Evolutionary conservation across 139 green algal genomes (phyloP).

Genomic region (Coccomyxa sp.): DNA sequence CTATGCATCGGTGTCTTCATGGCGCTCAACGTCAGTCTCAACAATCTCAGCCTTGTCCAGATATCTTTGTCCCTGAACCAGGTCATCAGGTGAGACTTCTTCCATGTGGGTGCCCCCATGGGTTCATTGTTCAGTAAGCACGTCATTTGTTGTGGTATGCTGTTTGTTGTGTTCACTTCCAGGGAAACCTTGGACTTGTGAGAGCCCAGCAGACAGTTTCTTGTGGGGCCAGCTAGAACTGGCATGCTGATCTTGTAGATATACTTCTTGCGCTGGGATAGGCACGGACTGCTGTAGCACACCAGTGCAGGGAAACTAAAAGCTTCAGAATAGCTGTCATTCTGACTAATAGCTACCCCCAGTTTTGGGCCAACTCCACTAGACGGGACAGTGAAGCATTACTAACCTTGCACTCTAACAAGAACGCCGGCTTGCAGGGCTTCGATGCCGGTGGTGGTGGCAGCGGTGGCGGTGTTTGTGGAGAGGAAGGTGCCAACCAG

Average conservation of each 20-base stretch:
- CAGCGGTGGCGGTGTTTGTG: conserved; percentile 42
- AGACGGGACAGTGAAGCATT: too few relatives aligned
- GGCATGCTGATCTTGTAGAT: neutral
- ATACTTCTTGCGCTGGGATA: too few relatives aligned
- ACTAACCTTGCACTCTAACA: neutral
- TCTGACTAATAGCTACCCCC: too few relatives aligned
- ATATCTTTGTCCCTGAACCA: conserved; percentile 59
- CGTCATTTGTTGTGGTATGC: neutral
- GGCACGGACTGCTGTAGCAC: too few relatives aligned
- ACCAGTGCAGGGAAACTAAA: too few relatives aligned
- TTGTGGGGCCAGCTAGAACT: neutral
- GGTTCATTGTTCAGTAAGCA: too few relatives aligned
- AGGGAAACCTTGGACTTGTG: too few relatives aligned
- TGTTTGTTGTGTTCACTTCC: too few relatives aligned
- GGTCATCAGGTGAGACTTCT: conserved; percentile 36
- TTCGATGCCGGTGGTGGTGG: conserved; percentile 50
- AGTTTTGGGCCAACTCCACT: too few relatives aligned
- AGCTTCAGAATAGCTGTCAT: too few relatives aligned
- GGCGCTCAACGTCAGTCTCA: conserved; percentile 53
- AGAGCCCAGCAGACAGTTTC: neutral
- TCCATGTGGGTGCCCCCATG: too few relatives aligned
- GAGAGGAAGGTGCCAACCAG: conserved; percentile 36
- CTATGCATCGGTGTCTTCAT: conserved; percentile 52
- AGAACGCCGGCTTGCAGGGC: conserved; percentile 18
- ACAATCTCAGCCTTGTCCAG: conserved; percentile 50